phyloP scores from a whole-genome alignment of 192 early-diverging fungal species.

The Coemansia sp. region DNA sequence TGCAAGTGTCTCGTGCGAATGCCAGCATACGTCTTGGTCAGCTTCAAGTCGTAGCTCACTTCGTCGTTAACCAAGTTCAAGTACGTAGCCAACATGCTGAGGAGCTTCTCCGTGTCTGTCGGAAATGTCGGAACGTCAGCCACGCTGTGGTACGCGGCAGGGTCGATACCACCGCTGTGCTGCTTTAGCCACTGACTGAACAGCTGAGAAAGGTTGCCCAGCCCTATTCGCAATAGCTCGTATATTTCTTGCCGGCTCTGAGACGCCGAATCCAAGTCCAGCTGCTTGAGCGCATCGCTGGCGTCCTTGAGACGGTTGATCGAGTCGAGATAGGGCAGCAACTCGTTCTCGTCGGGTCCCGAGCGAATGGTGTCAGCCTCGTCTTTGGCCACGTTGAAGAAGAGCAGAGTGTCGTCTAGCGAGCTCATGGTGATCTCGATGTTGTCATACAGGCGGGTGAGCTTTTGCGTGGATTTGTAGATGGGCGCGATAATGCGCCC shows the following conservation, averaged over 20 bases:
- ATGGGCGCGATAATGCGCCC: conserved; percentile 52
- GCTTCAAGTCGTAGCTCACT: conserved; percentile 48
- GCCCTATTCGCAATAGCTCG: conserved; percentile 47
- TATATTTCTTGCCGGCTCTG: conserved; percentile 48
- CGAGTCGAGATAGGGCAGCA: conserved; percentile 55
- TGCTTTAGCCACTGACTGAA: conserved; percentile 57
- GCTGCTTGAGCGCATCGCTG: conserved; percentile 46
- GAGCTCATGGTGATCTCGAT: conserved; percentile 48
- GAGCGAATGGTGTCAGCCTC: conserved; percentile 45
- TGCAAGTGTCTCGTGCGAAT: conserved; percentile 47
- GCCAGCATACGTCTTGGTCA: conserved; percentile 43
- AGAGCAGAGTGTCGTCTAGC: conserved; percentile 51
- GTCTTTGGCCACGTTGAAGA: conserved; percentile 53
- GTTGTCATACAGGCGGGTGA: conserved; percentile 47
- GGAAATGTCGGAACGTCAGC: conserved; percentile 50
- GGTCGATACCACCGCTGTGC: conserved; percentile 52
- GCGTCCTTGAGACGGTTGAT: conserved; percentile 55
- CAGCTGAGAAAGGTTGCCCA: conserved; percentile 54
- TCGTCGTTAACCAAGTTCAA: conserved; percentile 53
- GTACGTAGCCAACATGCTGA: conserved; percentile 56
- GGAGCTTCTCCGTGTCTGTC: conserved; percentile 49
- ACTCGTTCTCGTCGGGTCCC: conserved; percentile 51
- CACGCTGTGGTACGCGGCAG: conserved; percentile 46
- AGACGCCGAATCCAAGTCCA: conserved; percentile 45
- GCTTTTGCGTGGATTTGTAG: conserved; percentile 54